Evolutionary conservation across 1,139 yeast species (phyloP).

Genomic region (Diutina ranongensis): DNA sequence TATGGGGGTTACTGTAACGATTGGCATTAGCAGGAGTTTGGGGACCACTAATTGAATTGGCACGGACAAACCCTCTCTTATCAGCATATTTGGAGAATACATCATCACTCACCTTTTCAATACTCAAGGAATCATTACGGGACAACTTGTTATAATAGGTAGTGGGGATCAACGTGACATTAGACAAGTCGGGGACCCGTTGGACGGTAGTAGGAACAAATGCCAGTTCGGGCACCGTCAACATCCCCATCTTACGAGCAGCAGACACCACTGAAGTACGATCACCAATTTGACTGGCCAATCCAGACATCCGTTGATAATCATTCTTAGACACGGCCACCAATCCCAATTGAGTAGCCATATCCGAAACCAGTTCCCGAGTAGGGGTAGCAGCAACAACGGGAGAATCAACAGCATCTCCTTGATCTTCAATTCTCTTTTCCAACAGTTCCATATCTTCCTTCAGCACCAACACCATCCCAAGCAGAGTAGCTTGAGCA

Average conservation of each 20-base stretch:
- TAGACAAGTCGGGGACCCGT: conserved; percentile 40
- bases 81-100: conserved; percentile 32
- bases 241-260: conserved; percentile 34
- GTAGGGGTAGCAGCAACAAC: not conserved
- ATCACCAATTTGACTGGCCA: not conserved
- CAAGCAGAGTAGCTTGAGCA: not conserved
- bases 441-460: not conserved
- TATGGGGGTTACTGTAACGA: not conserved
- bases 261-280: conserved; percentile 10
- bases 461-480: not conserved
- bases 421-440: not conserved
- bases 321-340: not conserved
- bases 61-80: conserved; percentile 31
- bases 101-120: conserved; percentile 37
- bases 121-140: conserved; percentile 27
- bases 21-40: not conserved
- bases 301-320: not conserved
- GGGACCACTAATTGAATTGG: conserved; percentile 6
- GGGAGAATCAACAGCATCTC: too few relatives aligned
- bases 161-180: conserved; percentile 52
- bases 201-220: conserved; percentile 52
- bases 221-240: conserved; percentile 43
- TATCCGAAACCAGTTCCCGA: conserved; percentile 1
- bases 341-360: conserved; percentile 1
- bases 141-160: conserved; percentile 50